Evolutionary conservation across 2,329 filamentous ascomycete species (phyloP), one percentile per base, ranked within the genome.

Genomic region (Stemphylium lycopersici): DNA sequence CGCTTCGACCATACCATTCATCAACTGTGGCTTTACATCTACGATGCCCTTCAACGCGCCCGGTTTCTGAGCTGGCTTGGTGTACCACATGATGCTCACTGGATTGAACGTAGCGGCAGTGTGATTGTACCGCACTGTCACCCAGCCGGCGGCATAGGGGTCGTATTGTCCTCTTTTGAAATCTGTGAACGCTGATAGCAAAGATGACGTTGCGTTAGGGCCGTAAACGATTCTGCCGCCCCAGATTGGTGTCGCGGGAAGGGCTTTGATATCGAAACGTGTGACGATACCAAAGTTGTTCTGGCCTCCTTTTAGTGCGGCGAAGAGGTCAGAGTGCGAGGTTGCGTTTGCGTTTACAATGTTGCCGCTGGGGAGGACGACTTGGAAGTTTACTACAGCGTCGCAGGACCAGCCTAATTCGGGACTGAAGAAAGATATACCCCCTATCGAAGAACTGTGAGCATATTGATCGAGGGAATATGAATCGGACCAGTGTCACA

Each of bases 241-340:
- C 53, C 61, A 68, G 13, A 68, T 43, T 0, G 43, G 46, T 6
- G 56, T 52, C 7, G 55, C 50, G 8, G 56, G 55, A 20, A 60
- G 66, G 11, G 59, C 69, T 55, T 71, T 61, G 5, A 78, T 41
- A 33, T 77, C 75, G 44, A 79, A 78, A 3, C 73, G 66, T 1
- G 77, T 78, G 12, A 79, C 76, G 3, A 79, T 61, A 3, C 77
- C 77, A 45, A 79, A 79, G 59, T 79, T 78, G 51, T 66, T 74
- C 50, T 70, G 73, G n/a, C 77, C 77, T 3, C 77, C 77, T 56
- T 78, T 78, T 34, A 79, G 58, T 18, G 77, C 77, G 40, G 65
- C 66, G 59, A 67, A 79, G 2, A 80, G 70, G 43, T 79, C 76
- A 4, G 65, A 44, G 34, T 69, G 57, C 42, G 64, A 65, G 52